Evolutionary conservation across 2,329 filamentous ascomycete genomes (phyloP), one percentile per base, ranked within the genome.

Genomic region (Ophidiomyces ophidiicola): DNA sequence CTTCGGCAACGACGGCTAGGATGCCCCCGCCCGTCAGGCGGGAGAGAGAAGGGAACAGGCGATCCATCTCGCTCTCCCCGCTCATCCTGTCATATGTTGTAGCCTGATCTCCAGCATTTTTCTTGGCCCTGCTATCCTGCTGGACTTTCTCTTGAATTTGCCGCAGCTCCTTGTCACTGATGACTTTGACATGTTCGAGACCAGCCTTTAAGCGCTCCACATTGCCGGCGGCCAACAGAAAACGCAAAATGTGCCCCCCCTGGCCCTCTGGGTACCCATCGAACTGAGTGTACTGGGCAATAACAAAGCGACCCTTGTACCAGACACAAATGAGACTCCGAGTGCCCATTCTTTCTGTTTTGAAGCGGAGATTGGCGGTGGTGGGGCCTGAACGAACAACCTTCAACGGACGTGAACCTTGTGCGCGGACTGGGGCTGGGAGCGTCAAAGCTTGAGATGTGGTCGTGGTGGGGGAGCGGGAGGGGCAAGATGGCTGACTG

Each of bases 221-320:
- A 33, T 55, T 55, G 15, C 20, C 43, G 0, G 46, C 35, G 5
- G 20, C 31, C 3, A 21, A 11, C n/a, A 55, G 43, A 44, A 55
- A 55, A 21, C 38, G 6, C 26, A 54, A 40, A 33, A 56, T 44
- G 0, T 8, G 30, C 4, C 35, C 11, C 11, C 54, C 55, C 41
- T 53, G 49, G 12, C 51, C 50, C 7, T 44, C 33, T 7, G 48
- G 49, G 39, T 51, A 49, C 36, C 51, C 53, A 34, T 57, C 52
- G 32, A 40, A 53, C 32, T 56, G 52, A 10, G 47, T 45, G 37
- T 55, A 54, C 32, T 58, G 53, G 11, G 48, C 48, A 21, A 56
- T 41, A 25, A 48, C 39, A 39, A 51, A 49, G 39, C 42, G 46
- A 26, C 48, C 48, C 33, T 46, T 42, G 40, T 47, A 48, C 38